phyloP scores from a whole-genome alignment of 2,329 filamentous ascomycete genomes.

The Nannizzia gypsea region DNA sequence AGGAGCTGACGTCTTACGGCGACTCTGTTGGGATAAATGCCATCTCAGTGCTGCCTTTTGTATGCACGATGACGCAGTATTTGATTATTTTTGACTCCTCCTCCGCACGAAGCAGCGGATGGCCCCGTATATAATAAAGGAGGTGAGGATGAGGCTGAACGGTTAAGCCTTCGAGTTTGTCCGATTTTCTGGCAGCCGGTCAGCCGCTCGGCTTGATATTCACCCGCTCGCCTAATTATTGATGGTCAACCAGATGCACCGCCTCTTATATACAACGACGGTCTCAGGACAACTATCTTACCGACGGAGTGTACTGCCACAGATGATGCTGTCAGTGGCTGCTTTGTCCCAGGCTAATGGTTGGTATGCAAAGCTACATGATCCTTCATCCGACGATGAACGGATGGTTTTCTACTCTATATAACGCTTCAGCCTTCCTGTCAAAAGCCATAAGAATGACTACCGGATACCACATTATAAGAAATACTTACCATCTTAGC shows the following conservation, averaged over 20 bases:
- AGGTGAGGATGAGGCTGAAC: too few relatives aligned
- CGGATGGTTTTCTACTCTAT: background rate
- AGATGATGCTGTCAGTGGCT: background rate
- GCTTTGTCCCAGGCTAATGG: background rate
- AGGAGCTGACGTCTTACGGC: too few relatives aligned
- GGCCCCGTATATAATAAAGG: too few relatives aligned
- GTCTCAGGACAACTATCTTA: background rate
- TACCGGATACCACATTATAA: background rate
- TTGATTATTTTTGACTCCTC: too few relatives aligned
- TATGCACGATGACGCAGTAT: too few relatives aligned
- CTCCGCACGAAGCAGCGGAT: too few relatives aligned
- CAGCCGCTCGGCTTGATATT: background rate
- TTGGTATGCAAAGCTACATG: background rate
- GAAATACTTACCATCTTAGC: background rate
- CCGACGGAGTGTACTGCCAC: background rate
- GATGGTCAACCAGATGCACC: background rate
- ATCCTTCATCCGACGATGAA: background rate
- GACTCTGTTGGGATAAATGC: too few relatives aligned
- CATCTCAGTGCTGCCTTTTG: too few relatives aligned
- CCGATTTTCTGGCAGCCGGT: too few relatives aligned
- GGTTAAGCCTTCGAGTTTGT: too few relatives aligned
- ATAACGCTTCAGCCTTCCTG: background rate
- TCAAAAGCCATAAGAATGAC: background rate
- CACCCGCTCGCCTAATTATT: background rate
- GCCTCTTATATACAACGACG: background rate